Percentiles rank a stretch among this genome's conserved stretches.
Evolutionary conservation across 2,329 filamentous ascomycete species (phyloP).

Genomic region (Stachybotrys chartarum): DNA sequence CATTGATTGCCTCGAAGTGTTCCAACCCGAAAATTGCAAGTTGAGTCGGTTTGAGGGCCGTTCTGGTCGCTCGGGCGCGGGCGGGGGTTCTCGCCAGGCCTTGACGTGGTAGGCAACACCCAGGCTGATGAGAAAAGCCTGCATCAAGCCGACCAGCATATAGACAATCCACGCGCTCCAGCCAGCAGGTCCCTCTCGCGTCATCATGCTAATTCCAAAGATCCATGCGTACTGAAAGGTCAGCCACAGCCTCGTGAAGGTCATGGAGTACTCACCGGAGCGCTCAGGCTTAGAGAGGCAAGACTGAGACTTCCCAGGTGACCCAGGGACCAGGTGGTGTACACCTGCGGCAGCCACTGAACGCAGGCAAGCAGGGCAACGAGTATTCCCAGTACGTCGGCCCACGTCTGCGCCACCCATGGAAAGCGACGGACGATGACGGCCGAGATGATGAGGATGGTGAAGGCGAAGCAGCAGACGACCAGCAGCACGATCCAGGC

Average conservation of each 20-base stretch:
- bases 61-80: not conserved
- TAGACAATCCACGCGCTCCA: slow-evolving; percentile 1
- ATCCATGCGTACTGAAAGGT: not conserved
- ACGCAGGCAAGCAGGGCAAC: not conserved
- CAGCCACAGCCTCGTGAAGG: not conserved
- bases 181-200: not conserved
- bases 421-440: not conserved
- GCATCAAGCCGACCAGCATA: not conserved
- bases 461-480: slow-evolving; percentile 1
- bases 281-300: not conserved
- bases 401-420: slow-evolving; percentile 1
- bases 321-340: not conserved
- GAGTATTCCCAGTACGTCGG: not conserved
- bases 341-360: not conserved
- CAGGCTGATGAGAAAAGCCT: not conserved
- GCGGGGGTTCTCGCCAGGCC: not conserved
- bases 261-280: not conserved
- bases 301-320: not conserved
- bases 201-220: slow-evolving; percentile 1
- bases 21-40: not conserved
- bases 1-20: not conserved
- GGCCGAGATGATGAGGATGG: not conserved
- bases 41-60: not conserved
- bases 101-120: not conserved
- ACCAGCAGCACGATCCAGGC: slow-evolving; percentile 1